Base-by-base conservation (phyloP, 163 green algal genomes). In the Chlamydomonas reinhardtii region DNA sequence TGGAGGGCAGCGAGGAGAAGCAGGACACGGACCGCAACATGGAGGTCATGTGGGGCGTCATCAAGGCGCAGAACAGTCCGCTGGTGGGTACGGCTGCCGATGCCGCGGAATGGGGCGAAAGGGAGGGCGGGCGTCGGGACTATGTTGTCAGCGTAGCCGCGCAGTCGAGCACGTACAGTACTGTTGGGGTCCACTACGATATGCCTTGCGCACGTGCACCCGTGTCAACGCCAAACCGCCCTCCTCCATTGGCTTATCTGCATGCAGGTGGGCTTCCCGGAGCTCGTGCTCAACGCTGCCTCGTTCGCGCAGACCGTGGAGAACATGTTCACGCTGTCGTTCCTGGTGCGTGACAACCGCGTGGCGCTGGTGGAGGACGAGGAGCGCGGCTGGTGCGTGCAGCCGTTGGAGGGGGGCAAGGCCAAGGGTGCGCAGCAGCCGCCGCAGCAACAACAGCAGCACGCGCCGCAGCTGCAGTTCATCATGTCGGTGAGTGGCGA, bases 291-390 rank as follows among this genome's bases (percentile, higher is more conserved):
- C 65, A 98, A 98, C 86, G 90, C 90, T 83, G 34, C 20, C 12
- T 94, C 82, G 73, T 98, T 97, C 89, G 90, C 94, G 0, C 94
- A 98, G 93, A 97, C 95, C 14, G 89, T 97, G 32, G 96, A 98
- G 88, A 98, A 98, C 90, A 52, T 96, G 11, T 98, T 98, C 82
- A 94, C 86, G 39, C 91, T 98, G 16, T 96, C 94, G 27, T 98
- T 98, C 92, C 91, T 98, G 88, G 94, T 92, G n/a, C 89, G 91
- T 34, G 93, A 93, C 69, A 74, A 84, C 25, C n/a, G 34, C 14
- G 90, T 92, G 34, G 66, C 73, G 22, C 75, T 93, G 64, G 65
- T 84, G 70, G 32, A 54, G 0, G 74, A 91, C 73, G 8, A 81
- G 5, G 73, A 89, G 24, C 6, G 48, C 25, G 90, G 90, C 11